Conservation (phyloP, 108 stramenopile genomes). For the Mediolabrus comicus region DNA sequence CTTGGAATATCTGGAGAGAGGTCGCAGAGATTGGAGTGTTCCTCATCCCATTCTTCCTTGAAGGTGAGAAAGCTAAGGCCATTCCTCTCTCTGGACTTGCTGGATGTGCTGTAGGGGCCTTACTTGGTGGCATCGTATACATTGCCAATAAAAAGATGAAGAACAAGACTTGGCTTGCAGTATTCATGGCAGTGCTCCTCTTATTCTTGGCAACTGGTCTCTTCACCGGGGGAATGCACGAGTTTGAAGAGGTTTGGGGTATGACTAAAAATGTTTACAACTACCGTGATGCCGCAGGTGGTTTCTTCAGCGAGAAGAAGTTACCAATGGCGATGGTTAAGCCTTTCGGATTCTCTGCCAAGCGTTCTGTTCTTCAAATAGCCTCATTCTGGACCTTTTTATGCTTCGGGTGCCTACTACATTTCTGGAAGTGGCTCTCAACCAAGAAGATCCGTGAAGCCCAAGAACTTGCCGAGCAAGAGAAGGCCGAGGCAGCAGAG, state of each 20-base stretch:
- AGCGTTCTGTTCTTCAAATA: conserved; percentile 67
- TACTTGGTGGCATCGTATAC: conserved; percentile 58
- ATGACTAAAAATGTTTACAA: conserved; percentile 57
- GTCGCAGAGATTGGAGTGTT: conserved; percentile 85
- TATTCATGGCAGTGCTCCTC: conserved; percentile 59
- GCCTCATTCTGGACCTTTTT: conserved; percentile 68
- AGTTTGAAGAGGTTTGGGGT: conserved; percentile 68
- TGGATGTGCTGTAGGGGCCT: conserved; percentile 57
- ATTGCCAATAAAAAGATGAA: conserved; percentile 58
- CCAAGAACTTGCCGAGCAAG: conserved; percentile 22
- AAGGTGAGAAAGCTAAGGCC: conserved; percentile 56
- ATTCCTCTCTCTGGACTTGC: conserved; percentile 72
- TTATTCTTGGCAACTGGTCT: conserved; percentile 69
- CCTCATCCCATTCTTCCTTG: conserved; percentile 75
- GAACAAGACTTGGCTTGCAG: conserved; percentile 53
- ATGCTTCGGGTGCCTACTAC: conserved; percentile 44
- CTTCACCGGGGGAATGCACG: conserved; percentile 68
- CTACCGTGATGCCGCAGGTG: background rate
- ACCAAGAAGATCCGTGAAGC: conserved; percentile 39
- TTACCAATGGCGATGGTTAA: conserved; percentile 79
- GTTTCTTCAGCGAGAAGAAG: conserved; percentile 27
- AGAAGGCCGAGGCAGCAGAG: conserved; percentile 5
- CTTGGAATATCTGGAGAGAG: conserved; percentile 88
- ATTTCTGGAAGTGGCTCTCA: conserved; percentile 48
- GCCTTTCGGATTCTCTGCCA: conserved; percentile 78